Evolutionary conservation across 441 rosid genomes (phyloP), one percentile per base, ranked within the genome.

Genomic region (Euphorbia corollata): DNA sequence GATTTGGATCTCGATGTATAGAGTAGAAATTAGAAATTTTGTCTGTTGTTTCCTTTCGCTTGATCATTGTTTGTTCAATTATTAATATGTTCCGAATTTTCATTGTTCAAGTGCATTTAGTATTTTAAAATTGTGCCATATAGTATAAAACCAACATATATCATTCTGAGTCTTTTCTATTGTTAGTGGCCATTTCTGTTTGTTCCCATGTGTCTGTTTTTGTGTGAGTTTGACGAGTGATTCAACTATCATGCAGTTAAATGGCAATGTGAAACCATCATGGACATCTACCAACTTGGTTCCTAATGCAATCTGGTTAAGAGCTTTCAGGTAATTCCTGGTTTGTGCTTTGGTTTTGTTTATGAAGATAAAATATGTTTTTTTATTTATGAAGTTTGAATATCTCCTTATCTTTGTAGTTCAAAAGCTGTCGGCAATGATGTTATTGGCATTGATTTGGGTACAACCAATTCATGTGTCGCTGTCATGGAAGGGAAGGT

Each of bases 401-500:
- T n/a, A 11, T 19, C 67, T 64, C 61, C 13, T 22, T 0, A 30
- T 27, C 15, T 2, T 8, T 68, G 45, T 67, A 94, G 99, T 68
- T 84, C 99, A 18, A 94, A 87, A 71, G 87, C 98, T 27, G 87
- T 84, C 19, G 99, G 93, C 1, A 84, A 71, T 61, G 99, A 94
- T 68, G 90, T 94, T 57, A 86, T 94, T 20, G 99, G 99, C 74
- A 87, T 94, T 63, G 97, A 94, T 70, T 76, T 94, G 84, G 99
- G 99, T 50, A 94, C 99, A 0, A 93, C 99, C 23, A 93, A 93
- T 71, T 93, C 99, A 0, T 93, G 99, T 70, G 99, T 93, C 72
- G 87, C 96, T 6, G 87, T 91, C 65, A 93, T 91, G 99, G 99
- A 93, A 64, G 99, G 99, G 23, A 93, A 91, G 83, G 99, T 91